A percentile compares a stretch with the other conserved stretches of the same genome.
These are phyloP conservation scores for Entomortierella parvispora DNA, from an alignment of 192 early-diverging fungal genomes.

Conservation along the genomic window DNA sequence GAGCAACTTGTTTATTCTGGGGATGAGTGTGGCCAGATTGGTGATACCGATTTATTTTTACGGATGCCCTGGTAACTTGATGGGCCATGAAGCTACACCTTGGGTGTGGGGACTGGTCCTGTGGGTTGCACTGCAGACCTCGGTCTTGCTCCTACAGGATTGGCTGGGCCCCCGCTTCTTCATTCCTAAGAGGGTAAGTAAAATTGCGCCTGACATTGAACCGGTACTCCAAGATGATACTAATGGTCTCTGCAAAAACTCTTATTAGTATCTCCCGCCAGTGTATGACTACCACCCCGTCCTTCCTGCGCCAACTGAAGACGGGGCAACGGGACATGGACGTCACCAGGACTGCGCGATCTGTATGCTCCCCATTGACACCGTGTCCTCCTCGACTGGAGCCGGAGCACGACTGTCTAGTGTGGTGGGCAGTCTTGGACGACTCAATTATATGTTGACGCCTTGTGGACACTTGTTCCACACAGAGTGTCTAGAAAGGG, in stretches of 20 bases:
- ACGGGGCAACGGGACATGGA: conserved; percentile 41
- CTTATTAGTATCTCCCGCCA: conserved; percentile 64
- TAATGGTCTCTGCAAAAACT: background rate
- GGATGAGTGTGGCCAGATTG: conserved; percentile 65
- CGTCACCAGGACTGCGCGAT: conserved; percentile 70
- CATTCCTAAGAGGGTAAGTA: conserved; percentile 67
- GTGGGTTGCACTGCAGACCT: conserved; percentile 69
- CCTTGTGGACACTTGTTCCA: conserved; percentile 86
- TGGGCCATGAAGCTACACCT: conserved; percentile 60
- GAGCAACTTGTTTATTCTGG: conserved; percentile 66
- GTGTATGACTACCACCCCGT: conserved; percentile 78
- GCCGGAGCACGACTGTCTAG: conserved; percentile 45
- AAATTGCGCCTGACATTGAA: too few species aligned
- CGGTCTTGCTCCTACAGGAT: conserved; percentile 73
- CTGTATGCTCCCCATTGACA: conserved; percentile 66
- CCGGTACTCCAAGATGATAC: too few species aligned
- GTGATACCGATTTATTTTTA: conserved; percentile 68
- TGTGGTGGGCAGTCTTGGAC: conserved; percentile 55
- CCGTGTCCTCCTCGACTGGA: conserved; percentile 24
- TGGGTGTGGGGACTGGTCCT: conserved; percentile 63
- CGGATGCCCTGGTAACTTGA: conserved; percentile 67
- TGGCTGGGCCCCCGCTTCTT: conserved; percentile 77
- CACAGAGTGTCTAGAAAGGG: conserved; percentile 74
- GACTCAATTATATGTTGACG: conserved; percentile 77
- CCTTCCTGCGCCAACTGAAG: conserved; percentile 60